Evolutionary conservation across 371 early-diverging fungal genomes (phyloP), one percentile per base, ranked within the genome.

Genomic region (Lichtheimia corymbifera): DNA sequence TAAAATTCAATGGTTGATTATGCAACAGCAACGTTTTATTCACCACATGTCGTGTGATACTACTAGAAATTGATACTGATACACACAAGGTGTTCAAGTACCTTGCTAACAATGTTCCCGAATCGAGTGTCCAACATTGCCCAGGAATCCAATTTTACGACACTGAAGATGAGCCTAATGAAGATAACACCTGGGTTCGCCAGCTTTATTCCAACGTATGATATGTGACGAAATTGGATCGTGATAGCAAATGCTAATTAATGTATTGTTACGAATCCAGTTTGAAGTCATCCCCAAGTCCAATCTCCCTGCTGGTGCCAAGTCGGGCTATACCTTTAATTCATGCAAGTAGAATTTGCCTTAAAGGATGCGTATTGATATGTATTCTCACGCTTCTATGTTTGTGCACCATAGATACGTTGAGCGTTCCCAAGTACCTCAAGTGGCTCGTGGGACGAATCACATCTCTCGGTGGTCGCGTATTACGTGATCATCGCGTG

Each of bases 401-500:
- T 52, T 50, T 58, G 4, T 27, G n/a, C 4, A 18, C 17, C 20
- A 40, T 50, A 78, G 79, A 62, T 43, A 71, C 72, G 6, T 55
- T 69, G 1, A 68, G 67, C 60, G 73, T 71, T 9, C 79, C 83
- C 1, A 75, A 79, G 53, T 93, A 93, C 64, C 67, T 93, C 20
- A 35, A 63, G 5, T 93, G 87, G 87, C 75, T 93, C 6, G 65
- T 82, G 4, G 65, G 68, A 28, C 77, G 79, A 55, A 77, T 91
- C 45, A 64, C 62, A 42, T 20, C 56, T 12, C 67, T 74, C 0
- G 92, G 92, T 7, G 93, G 92, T 3, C 62, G 51, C 7, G 58
- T 85, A 2, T 67, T 80, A 22, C 74, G 80, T 30, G 60, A 63
- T 6, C 28, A 44, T 0, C 59, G 66, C 4, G 68, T 91, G 35